These are phyloP conservation scores for Tuber borchii DNA, from an alignment of 495 filamentous ascomycete species.

Conservation along the genomic window DNA sequence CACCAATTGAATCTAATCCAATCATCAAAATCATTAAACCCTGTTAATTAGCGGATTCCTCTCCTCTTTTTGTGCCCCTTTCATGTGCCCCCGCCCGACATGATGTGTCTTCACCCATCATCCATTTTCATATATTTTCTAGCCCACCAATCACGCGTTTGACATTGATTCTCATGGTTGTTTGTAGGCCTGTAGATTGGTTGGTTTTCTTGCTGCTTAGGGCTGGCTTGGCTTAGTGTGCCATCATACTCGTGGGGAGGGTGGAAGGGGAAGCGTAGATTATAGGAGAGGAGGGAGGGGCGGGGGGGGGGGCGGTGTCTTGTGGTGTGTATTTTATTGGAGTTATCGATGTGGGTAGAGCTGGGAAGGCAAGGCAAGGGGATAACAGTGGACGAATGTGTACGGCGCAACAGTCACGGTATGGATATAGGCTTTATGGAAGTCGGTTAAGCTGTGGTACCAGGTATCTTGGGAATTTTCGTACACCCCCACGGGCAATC, in stretches of 20 bases:
- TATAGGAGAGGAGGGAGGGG: background rate
- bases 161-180: background rate
- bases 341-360: background rate
- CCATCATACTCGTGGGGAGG: background rate
- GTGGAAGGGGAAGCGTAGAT: background rate
- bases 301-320: background rate
- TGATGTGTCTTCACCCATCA: background rate
- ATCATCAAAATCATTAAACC: constrained; percentile 2
- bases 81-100: background rate
- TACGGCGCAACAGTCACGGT: background rate
- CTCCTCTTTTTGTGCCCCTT: background rate
- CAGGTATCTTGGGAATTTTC: background rate
- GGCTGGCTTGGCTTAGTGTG: background rate
- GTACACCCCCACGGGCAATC: background rate
- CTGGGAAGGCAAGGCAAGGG: background rate
- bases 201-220: background rate
- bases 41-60: background rate
- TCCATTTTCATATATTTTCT: background rate
- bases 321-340: background rate
- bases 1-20: constrained; percentile 3
- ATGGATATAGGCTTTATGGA: background rate
- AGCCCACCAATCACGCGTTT: background rate
- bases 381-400: background rate
- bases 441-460: no score
- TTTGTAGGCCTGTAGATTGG: constrained; percentile 1